These are phyloP conservation scores for Pycnococcus provasolii DNA, from an alignment of 139 green algal genomes.

Conservation along the genomic window DNA sequence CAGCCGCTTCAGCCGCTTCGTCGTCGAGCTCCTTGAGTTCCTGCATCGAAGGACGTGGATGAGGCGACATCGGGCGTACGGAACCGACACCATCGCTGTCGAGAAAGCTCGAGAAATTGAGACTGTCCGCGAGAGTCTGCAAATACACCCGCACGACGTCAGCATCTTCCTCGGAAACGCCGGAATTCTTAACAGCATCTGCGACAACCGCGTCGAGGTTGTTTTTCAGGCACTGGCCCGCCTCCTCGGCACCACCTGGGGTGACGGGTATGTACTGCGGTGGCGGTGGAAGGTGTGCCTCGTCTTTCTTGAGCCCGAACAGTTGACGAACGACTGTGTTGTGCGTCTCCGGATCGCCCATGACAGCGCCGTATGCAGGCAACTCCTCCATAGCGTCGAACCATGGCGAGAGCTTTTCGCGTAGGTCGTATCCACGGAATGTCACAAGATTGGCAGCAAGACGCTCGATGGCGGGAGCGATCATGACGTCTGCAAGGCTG, in stretches of 20 bases:
- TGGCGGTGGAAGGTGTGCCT: background rate
- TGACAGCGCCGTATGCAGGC: background rate
- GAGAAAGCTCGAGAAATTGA: background rate
- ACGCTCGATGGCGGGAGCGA: slow-evolving; percentile 3
- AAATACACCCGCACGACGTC: background rate
- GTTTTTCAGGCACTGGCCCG: background rate
- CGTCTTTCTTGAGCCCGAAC: background rate
- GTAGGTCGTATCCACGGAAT: slow-evolving; percentile 9
- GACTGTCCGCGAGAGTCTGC: background rate
- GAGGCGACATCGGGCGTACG: background rate
- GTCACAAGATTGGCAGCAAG: slow-evolving; percentile 2
- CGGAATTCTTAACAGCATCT: background rate
- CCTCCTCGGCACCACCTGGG: background rate
- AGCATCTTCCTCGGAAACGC: background rate
- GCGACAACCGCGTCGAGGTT: slow-evolving; percentile 6
- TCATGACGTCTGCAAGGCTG: background rate
- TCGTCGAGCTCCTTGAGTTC: background rate
- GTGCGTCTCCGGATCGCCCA: slow-evolving; percentile 1
- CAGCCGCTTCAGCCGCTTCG: background rate
- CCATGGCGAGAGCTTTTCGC: slow-evolving; percentile 5
- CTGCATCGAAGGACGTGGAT: background rate
- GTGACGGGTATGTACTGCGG: background rate
- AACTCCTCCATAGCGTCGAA: slow-evolving; percentile 19
- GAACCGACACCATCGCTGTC: background rate
- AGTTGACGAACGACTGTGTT: background rate